Percentiles rank a stretch among this genome's conserved stretches.
Conservation (phyloP, 2,329 filamentous ascomycete species). For the Neonectria neomacrospora region DNA sequence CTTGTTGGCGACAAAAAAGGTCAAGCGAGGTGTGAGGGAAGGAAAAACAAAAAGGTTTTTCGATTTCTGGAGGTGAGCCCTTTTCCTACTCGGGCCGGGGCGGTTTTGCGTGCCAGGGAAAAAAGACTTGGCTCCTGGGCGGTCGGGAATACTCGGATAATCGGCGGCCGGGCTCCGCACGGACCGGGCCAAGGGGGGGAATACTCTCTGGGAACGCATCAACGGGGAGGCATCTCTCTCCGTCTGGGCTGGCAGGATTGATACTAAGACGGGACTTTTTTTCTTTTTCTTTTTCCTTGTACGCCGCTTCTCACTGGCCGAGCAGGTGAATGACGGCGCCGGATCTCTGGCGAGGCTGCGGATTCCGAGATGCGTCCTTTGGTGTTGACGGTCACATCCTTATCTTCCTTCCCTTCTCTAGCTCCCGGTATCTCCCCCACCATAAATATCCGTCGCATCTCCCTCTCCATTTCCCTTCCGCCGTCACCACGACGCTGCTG, state of each 20-base stretch:
- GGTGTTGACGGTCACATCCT: neutral
- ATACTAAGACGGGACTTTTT: neutral
- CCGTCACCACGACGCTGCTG: neutral
- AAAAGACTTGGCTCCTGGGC: constrained; percentile 41
- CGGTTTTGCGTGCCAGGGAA: constrained; percentile 26
- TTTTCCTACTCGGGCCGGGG: constrained; percentile 38
- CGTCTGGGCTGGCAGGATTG: neutral
- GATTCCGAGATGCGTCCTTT: neutral
- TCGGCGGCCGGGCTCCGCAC: constrained; percentile 43
- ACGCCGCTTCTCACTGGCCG: constrained; percentile 21
- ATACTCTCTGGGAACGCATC: neutral
- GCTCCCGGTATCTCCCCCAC: neutral
- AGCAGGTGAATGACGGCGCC: neutral
- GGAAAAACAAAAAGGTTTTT: constrained; percentile 33
- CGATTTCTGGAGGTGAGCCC: constrained; percentile 40
- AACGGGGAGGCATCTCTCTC: neutral
- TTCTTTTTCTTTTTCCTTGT: constrained; percentile 2
- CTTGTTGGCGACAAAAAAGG: constrained; percentile 23
- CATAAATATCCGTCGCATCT: neutral
- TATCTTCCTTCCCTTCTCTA: neutral
- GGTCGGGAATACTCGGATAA: constrained; percentile 49
- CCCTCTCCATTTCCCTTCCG: neutral
- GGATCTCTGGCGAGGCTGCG: neutral
- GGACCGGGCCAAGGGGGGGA: constrained; percentile 44
- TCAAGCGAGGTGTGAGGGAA: constrained; percentile 16